Percentiles rank a stretch among this genome's conserved stretches.
Evolutionary conservation across 1,284 basidiomycete species (phyloP).

Genomic region (Paramarasmius palmivorus): DNA sequence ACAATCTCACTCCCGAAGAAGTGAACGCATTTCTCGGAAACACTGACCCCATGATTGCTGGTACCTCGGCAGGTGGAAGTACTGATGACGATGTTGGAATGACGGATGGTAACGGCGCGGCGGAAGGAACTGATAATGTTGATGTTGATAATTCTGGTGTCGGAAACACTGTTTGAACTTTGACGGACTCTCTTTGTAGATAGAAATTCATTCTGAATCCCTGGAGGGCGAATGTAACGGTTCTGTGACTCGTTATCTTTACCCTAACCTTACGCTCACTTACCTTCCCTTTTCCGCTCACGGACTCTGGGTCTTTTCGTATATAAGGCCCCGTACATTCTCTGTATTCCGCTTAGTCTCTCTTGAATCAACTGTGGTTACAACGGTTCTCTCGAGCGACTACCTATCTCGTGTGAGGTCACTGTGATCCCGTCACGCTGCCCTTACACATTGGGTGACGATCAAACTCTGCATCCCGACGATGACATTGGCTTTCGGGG

Average conservation of each 20-base stretch:
- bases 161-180: not conserved
- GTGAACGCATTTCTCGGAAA: too few species aligned
- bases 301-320: not conserved
- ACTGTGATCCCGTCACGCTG: not conserved
- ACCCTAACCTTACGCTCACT: not conserved
- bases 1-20: too few species aligned
- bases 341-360: not conserved
- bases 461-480: too few species aligned
- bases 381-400: not conserved
- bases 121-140: too few species aligned
- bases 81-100: too few species aligned
- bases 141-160: not conserved
- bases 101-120: too few species aligned
- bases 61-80: too few species aligned
- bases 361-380: not conserved
- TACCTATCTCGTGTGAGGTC: not conserved
- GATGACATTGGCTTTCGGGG: too few species aligned
- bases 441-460: too few species aligned
- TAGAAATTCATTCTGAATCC: constrained; percentile 1
- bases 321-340: not conserved
- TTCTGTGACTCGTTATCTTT: not conserved
- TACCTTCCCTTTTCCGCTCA: not conserved
- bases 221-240: constrained; percentile 6
- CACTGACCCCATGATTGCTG: too few species aligned
- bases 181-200: not conserved